Conservation (phyloP, 2,329 filamentous ascomycete species). For the Macrophomina pseudophaseolina region DNA sequence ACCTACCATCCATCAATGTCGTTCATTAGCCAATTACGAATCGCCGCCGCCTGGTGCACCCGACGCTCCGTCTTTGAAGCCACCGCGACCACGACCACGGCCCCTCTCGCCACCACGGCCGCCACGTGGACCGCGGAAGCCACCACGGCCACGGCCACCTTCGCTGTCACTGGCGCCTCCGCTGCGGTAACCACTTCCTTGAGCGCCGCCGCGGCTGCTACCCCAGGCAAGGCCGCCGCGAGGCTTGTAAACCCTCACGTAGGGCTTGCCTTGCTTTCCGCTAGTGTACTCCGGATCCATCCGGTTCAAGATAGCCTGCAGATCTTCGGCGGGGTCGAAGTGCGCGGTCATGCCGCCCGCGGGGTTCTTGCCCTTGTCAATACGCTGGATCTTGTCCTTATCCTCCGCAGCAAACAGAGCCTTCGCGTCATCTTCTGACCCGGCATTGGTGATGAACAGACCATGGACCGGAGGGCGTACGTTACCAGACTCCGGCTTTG, state of each 20-base stretch:
- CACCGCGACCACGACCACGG: constrained; percentile 36
- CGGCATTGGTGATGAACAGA: constrained; percentile 87
- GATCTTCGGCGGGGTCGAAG: constrained; percentile 79
- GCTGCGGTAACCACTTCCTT: constrained; percentile 81
- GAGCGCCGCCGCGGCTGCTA: constrained; percentile 66
- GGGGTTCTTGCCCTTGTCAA: constrained; percentile 69
- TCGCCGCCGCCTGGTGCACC: constrained; percentile 19
- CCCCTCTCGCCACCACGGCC: constrained; percentile 54
- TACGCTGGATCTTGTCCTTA: constrained; percentile 72
- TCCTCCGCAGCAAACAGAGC: constrained; percentile 85
- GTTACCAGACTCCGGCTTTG: constrained; percentile 56
- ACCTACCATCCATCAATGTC: constrained; percentile 4
- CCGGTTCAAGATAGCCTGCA: constrained; percentile 76
- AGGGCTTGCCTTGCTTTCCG: constrained; percentile 78
- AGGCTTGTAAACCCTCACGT: constrained; percentile 84
- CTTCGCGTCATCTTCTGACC: constrained; percentile 79
- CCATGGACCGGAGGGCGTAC: constrained; percentile 70
- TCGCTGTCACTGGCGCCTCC: constrained; percentile 81
- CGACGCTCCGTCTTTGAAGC: constrained; percentile 23
- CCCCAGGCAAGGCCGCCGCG: constrained; percentile 60
- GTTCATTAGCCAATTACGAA: constrained; percentile 8
- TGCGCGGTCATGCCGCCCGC: constrained; percentile 76
- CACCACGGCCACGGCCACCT: constrained; percentile 63
- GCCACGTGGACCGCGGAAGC: constrained; percentile 46
- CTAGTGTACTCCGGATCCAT: constrained; percentile 75